phyloP scores from a whole-genome alignment of 192 early-diverging fungal genomes.

The Backusella psychrophila region DNA sequence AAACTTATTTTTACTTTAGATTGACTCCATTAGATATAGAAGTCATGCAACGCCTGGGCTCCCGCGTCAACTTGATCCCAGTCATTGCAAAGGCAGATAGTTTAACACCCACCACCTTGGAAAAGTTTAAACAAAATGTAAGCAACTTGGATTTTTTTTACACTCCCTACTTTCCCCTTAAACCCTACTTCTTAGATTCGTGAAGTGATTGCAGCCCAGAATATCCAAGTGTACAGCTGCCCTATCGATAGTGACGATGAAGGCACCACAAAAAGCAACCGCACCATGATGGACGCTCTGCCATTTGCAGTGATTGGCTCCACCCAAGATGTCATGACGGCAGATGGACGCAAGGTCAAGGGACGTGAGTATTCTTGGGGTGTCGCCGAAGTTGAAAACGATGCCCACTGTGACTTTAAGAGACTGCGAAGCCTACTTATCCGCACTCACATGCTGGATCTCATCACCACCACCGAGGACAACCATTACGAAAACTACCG shows the following conservation, averaged over 20 bases:
- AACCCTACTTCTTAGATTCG: slow-evolving; percentile 1
- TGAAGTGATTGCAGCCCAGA: slow-evolving; percentile 90
- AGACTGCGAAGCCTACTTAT: slow-evolving; percentile 96
- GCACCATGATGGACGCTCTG: slow-evolving; percentile 85
- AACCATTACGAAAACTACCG: slow-evolving; percentile 95
- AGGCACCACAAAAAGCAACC: slow-evolving; percentile 71
- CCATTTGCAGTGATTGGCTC: slow-evolving; percentile 96
- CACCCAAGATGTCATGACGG: slow-evolving; percentile 79
- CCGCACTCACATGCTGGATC: slow-evolving; percentile 96
- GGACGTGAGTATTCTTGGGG: slow-evolving; percentile 99
- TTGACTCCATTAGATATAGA: slow-evolving; percentile 86
- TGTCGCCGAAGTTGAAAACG: slow-evolving; percentile 98
- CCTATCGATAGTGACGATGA: slow-evolving; percentile 91
- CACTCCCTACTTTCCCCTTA: slow-evolving; percentile 17
- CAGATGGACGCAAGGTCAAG: slow-evolving; percentile 87
- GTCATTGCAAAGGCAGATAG: slow-evolving; percentile 93
- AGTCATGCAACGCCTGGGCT: slow-evolving; percentile 91
- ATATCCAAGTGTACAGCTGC: slow-evolving; percentile 90
- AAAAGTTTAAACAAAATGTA: slow-evolving; percentile 80
- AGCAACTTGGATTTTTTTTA: not conserved
- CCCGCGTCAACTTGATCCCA: slow-evolving; percentile 91
- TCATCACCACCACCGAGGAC: slow-evolving; percentile 93
- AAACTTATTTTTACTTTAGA: slow-evolving; percentile 9
- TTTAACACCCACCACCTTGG: slow-evolving; percentile 77
- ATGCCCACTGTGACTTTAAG: slow-evolving; percentile 97